Evolutionary conservation across 2,329 filamentous ascomycete genomes (phyloP), one percentile per base, ranked within the genome.

Genomic region (Pseudogymnoascus sp.): DNA sequence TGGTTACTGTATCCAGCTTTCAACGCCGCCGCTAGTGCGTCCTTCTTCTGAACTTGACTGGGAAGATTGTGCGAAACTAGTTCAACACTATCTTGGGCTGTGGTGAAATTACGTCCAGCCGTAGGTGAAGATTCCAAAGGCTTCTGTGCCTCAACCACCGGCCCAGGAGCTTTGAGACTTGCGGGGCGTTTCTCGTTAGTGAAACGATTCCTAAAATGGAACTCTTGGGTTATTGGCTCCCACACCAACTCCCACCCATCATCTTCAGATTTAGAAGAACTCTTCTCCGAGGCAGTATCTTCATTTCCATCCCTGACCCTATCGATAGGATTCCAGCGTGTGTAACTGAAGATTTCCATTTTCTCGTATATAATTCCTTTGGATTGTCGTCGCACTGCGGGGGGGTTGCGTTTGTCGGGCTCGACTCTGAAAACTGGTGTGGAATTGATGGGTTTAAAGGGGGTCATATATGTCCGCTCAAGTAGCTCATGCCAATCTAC

Each of bases 401-500:
- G 38, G 38, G 38, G 38, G 8, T 42, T 11, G 10, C 8, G 8
- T 21, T 42, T 21, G 28, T 21, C 21, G 5, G 56, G 56, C 37
- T 31, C 28, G 4, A 36, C 28, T 28, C n/a, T 34, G 23, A 60
- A 60, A 3, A 28, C 23, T 8, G 31, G n/a, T 18, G 56, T 60
- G 11, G 23, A 4, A 61, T 62, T 50, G 75, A 85, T 95, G 64
- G 93, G 93, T 78, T 96, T 96, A 81, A 97, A 97, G 66, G 90
- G 91, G 63, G 93, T 93, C 79, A 97, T 93, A 73, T 96, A 97
- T 79, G 96, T 96, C 75, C 93, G 87, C 79, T 97, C 92, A 66
- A 97, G 79, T 64, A 97, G 82, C 79, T 96, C 96, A 70, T 91
- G 87, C 93, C 93, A 97, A 76, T 97, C 93, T 69, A 97, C 96